Base-by-base conservation (phyloP, 2,329 filamentous ascomycete genomes). In the Colletotrichum incanum region DNA sequence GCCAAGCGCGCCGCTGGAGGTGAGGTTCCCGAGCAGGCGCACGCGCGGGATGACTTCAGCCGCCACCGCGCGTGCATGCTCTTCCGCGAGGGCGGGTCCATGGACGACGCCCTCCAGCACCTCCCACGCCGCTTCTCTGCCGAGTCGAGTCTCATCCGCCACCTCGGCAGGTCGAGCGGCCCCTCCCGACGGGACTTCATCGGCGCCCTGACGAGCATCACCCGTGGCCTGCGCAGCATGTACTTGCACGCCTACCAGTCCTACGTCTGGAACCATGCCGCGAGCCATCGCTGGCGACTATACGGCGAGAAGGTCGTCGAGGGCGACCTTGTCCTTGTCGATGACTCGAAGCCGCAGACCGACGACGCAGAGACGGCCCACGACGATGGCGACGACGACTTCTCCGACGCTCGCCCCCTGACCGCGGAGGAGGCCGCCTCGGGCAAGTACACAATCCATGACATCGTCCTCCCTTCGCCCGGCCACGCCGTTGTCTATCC, bases 161-260 rank as follows among this genome's bases (percentile, higher is more conserved):
- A 97, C 77, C 89, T 98, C 6, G 87, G 86, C 39, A 84, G 86
- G 70, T 41, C 65, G 55, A 58, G 58, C 52, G 34, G 49, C 41
- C 78, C 82, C 67, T 86, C 87, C 28, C 83, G 83, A 49, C 88
- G 87, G 54, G 96, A 99, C 82, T 96, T 90, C 80, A 88, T 94
- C 72, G 95, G 95, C 31, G 94, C 96, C 0, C 83, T 99, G 63
- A 89, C 93, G 78, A 88, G 89, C 65, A 95, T 99, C 74, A 93
- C 93, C 31, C 89, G 95, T 23, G 94, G 93, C 60, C 86, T 98
- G 77, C 90, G 95, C 54, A 90, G 94, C 71, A 98, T 99, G 93
- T 99, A 98, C 80, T 92, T 98, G 20, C 96, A 99, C 81, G 96
- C 96, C 6, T 98, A 98, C 82, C 96, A 99, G 81, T 97, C 94